These are phyloP conservation scores for Knoxdaviesia proteae DNA, from an alignment of 2,329 filamentous ascomycete species.

Conservation along the genomic window DNA sequence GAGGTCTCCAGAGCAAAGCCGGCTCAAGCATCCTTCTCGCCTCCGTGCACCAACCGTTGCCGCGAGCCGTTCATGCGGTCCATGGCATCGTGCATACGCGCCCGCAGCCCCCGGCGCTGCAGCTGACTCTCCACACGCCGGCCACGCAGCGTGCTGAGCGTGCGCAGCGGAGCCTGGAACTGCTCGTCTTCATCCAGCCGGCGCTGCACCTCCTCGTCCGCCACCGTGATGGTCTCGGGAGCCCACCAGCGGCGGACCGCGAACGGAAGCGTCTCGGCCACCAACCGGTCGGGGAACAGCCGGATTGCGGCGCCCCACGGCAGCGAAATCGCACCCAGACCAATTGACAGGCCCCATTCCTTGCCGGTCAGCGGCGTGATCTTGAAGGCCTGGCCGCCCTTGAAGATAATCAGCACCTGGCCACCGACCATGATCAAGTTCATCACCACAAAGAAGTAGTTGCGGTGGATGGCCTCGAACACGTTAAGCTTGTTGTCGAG, in stretches of 20 bases:
- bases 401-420: conserved; percentile 67
- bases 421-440: conserved; percentile 65
- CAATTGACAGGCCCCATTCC: conserved; percentile 70
- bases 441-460: conserved; percentile 67
- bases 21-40: background rate
- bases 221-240: too few species aligned
- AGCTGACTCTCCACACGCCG: too few species aligned
- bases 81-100: background rate
- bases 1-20: too few species aligned
- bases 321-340: conserved; percentile 55
- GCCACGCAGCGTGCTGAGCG: too few species aligned
- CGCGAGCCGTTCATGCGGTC: too few species aligned
- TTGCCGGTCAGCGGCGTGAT: conserved; percentile 40
- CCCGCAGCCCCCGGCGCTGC: conserved; percentile 1
- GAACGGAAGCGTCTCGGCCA: conserved; percentile 5
- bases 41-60: too few species aligned
- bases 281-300: conserved; percentile 44
- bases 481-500: conserved; percentile 80
- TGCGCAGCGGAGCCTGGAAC: too few species aligned
- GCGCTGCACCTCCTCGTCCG: too few species aligned
- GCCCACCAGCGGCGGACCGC: conserved; percentile 2
- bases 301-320: conserved; percentile 55
- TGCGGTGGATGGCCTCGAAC: conserved; percentile 59
- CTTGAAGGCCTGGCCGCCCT: conserved; percentile 57
- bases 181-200: too few species aligned